These are phyloP conservation scores for Breviolum minutum DNA, from an alignment of 73 alveolate species.

Conservation along the genomic window DNA sequence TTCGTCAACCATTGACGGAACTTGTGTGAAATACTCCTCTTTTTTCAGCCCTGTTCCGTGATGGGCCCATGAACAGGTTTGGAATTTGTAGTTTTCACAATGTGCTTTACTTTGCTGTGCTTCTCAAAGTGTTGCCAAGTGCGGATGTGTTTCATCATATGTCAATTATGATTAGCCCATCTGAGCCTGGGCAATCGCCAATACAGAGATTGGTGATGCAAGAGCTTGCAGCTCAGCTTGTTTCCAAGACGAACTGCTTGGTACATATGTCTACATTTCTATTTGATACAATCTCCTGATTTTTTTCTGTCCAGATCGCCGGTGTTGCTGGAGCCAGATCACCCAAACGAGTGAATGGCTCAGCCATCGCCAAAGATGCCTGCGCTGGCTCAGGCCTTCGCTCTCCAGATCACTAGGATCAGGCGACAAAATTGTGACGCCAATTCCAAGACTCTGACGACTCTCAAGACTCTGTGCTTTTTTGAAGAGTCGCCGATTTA, in stretches of 20 bases:
- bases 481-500: too few relatives aligned
- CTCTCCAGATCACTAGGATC: conserved; percentile 30
- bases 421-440: background rate
- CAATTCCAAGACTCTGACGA: too few relatives aligned
- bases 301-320: conserved; percentile 2
- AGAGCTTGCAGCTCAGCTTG: background rate
- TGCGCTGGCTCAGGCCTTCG: background rate
- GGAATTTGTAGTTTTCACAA: too few relatives aligned
- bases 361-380: background rate
- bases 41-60: too few relatives aligned
- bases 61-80: too few relatives aligned
- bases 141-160: too few relatives aligned
- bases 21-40: background rate
- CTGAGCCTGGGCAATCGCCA: background rate
- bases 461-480: too few relatives aligned
- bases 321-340: background rate
- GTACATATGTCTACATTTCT: background rate
- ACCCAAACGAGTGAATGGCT: background rate
- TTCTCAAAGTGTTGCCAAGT: too few relatives aligned
- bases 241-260: too few relatives aligned
- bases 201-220: conserved; percentile 17
- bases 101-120: too few relatives aligned
- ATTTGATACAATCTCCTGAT: background rate
- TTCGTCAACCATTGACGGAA: conserved; percentile 6
- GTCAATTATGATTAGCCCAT: background rate